Evolutionary conservation across 805 yeast genomes (phyloP).

Genomic region (Lipomyces sp.): DNA sequence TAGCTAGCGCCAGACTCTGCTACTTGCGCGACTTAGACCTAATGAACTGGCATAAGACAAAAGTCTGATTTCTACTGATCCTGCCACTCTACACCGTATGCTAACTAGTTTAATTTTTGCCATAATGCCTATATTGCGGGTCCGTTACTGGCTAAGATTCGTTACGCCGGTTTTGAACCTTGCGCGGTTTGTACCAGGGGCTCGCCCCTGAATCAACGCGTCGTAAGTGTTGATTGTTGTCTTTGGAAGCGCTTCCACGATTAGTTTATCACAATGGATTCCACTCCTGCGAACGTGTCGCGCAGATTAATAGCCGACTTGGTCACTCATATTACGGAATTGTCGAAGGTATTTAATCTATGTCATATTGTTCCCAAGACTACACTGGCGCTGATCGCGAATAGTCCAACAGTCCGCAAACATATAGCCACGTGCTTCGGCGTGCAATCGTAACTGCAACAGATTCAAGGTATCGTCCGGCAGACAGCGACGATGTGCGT

Average conservation of each 20-base stretch:
- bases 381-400: neutral
- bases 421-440: conserved; percentile 11
- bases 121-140: too few relatives aligned
- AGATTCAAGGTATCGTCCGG: conserved; percentile 6
- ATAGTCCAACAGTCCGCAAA: conserved; percentile 18
- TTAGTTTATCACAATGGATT: conserved; percentile 7
- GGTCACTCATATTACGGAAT: conserved; percentile 19
- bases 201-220: too few relatives aligned
- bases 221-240: too few relatives aligned
- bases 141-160: too few relatives aligned
- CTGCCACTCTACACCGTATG: too few relatives aligned
- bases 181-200: too few relatives aligned
- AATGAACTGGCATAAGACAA: too few relatives aligned
- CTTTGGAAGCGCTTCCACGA: neutral
- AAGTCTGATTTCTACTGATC: too few relatives aligned
- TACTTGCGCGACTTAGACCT: too few relatives aligned
- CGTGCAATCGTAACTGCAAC: conserved; percentile 18
- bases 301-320: conserved; percentile 15
- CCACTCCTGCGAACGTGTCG: conserved; percentile 17
- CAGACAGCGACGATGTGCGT: conserved; percentile 14
- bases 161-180: too few relatives aligned
- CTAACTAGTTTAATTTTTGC: too few relatives aligned
- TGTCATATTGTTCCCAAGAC: neutral
- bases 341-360: conserved; percentile 15
- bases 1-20: too few relatives aligned